Conservation (phyloP, 2,329 filamentous ascomycete species). For the Hypoxylon sp. region DNA sequence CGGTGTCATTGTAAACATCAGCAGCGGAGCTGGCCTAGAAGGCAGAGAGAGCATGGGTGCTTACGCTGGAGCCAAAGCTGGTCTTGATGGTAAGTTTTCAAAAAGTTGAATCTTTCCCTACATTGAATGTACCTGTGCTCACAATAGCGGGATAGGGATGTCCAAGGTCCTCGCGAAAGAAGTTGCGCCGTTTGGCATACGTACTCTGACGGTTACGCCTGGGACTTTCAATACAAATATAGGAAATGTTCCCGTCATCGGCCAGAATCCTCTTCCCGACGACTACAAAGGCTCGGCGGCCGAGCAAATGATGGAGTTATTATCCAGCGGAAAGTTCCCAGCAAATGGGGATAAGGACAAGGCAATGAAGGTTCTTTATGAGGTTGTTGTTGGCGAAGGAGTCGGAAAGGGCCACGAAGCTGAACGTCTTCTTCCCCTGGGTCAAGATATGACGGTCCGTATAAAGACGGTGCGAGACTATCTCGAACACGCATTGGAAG, state of each 20-base stretch:
- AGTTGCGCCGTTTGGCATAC: conserved; percentile 61
- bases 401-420: conserved; percentile 57
- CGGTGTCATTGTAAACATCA: conserved; percentile 57
- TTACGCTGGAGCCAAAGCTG: conserved; percentile 55
- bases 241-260: conserved; percentile 48
- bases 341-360: conserved; percentile 62
- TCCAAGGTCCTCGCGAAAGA: conserved; percentile 63
- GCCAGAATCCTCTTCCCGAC: conserved; percentile 54
- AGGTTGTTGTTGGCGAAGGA: conserved; percentile 60
- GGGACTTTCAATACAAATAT: conserved; percentile 66
- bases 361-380: conserved; percentile 61
- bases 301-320: conserved; percentile 53
- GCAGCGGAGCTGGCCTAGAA: conserved; percentile 56
- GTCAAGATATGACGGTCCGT: conserved; percentile 58
- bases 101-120: background rate
- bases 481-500: conserved; percentile 54
- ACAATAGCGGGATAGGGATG: conserved; percentile 52
- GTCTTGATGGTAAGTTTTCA: conserved; percentile 57
- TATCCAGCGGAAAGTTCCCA: conserved; percentile 52
- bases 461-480: conserved; percentile 54
- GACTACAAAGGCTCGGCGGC: conserved; percentile 60
- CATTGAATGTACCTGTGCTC: background rate
- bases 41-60: conserved; percentile 54
- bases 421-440: conserved; percentile 60
- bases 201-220: conserved; percentile 60